Conservation (phyloP, 2,329 filamentous ascomycete species). For the Mycosphaerella sp. region DNA sequence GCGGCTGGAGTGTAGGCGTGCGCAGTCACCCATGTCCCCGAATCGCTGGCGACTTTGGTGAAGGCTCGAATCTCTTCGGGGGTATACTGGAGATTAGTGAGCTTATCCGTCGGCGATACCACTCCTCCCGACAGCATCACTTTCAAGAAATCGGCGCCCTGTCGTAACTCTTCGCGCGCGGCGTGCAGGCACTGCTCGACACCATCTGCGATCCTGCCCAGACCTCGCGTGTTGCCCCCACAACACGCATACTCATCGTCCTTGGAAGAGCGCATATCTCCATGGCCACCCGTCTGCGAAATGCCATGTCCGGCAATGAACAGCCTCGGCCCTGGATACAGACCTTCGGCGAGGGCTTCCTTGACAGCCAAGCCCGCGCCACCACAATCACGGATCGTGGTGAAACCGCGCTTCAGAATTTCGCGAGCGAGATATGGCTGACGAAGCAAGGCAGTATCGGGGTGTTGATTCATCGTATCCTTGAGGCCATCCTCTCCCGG, state of each 20-base stretch:
- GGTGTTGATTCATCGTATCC: conserved; percentile 34
- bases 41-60: conserved; percentile 43
- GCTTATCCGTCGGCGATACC: conserved; percentile 48
- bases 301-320: conserved; percentile 51
- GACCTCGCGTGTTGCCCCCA: conserved; percentile 37
- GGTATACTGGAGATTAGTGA: conserved; percentile 53
- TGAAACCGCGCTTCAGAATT: conserved; percentile 54
- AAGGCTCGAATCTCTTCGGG: conserved; percentile 52
- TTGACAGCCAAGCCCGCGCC: conserved; percentile 51
- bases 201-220: conserved; percentile 48
- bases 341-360: conserved; percentile 51
- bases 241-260: conserved; percentile 46
- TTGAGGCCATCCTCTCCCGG: conserved; percentile 39
- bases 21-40: conserved; percentile 48
- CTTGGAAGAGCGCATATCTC: conserved; percentile 44
- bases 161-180: conserved; percentile 50
- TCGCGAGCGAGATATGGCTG: conserved; percentile 45
- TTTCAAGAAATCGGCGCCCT: conserved; percentile 56
- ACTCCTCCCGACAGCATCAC: conserved; percentile 56
- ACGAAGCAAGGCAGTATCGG: conserved; percentile 38
- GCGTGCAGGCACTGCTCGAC: conserved; percentile 49
- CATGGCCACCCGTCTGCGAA: conserved; percentile 54
- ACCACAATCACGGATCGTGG: conserved; percentile 52
- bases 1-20: conserved; percentile 53
- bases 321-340: conserved; percentile 50